Evolutionary conservation across 345 rosid genomes (phyloP), one percentile per base, ranked within the genome.

Genomic region (Aegle marmelos): DNA sequence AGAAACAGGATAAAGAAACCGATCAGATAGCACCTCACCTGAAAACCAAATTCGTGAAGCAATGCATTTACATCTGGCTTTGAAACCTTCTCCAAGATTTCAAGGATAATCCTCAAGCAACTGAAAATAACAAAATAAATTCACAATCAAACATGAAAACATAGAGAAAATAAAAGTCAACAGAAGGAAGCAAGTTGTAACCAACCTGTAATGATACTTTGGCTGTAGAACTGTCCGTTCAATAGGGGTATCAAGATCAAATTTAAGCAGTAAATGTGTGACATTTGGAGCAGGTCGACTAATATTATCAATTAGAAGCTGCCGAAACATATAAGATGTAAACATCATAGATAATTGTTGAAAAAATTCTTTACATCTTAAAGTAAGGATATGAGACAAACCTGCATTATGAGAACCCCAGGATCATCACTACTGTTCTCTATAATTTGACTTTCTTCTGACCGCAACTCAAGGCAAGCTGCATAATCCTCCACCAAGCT

Each of bases 331-430:
- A 63, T 7, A 75, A 3, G 57, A 37, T 17, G n/a, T 41, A 10
- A 41, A 34, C 11, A 24, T 50, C 76, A 27, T 7, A 34, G 62
- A 66, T 39, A 73, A 34, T 56, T 75, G 67, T 36, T 37, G 10
- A 33, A 72, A 69, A 61, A 72, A 54, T 53, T 62, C 24, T 54
- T 56, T 11, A 45, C 24, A 6, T 68, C 34, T 14, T 30, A n/a
- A 60, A 27, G 63, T 30, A 22, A 50, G 68, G 78, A 53, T 39
- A 33, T 30, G 27, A 80, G 48, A 82, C 82, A 80, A 82, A 90
- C 98, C 94, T 94, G 97, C 97, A 93, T 84, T 82, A 95, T 92
- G 68, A 93, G 89, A 78, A 93, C 87, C 82, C 98, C 99, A 3
- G 90, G 87, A 81, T 95, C 98, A 85, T 91, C 91, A 69, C 80